phyloP scores from a whole-genome alignment of 2,329 filamentous ascomycete genomes.

The Capronia americana region DNA sequence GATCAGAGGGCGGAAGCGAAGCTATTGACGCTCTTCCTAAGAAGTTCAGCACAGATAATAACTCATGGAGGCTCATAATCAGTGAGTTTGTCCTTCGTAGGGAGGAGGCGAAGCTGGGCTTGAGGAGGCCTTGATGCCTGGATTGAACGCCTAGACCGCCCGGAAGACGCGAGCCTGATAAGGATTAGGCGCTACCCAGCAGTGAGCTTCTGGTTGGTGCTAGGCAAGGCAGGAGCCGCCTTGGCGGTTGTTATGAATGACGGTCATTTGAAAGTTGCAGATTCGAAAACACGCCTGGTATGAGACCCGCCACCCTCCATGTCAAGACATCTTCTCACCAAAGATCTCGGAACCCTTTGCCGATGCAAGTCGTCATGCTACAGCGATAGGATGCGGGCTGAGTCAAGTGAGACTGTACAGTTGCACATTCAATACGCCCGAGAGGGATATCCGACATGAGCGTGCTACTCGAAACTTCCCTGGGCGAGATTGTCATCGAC shows the following conservation, averaged over 20 bases:
- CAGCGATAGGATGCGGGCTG: not conserved
- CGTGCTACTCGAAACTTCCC: conserved; percentile 89
- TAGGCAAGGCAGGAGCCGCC: not conserved
- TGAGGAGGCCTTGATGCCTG: not conserved
- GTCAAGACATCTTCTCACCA: not conserved
- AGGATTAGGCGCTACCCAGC: not conserved
- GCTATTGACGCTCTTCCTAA: not conserved
- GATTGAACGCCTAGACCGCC: not conserved
- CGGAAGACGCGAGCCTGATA: not conserved
- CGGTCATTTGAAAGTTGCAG: conserved; percentile 4
- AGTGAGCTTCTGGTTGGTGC: not conserved
- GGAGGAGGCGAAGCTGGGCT: not conserved
- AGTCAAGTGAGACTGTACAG: not conserved
- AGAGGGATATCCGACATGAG: conserved; percentile 67
- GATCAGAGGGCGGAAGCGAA: not conserved
- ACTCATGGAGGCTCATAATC: not conserved
- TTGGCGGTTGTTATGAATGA: not conserved
- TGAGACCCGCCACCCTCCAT: not conserved
- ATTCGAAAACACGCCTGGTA: not conserved
- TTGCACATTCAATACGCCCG: not conserved
- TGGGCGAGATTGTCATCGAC: conserved; percentile 94
- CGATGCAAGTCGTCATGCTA: not conserved
- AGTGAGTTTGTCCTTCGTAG: not conserved
- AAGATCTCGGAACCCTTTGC: not conserved
- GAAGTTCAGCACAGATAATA: not conserved